Conservation (phyloP, 2,329 filamentous ascomycete genomes). For the Nemania sp. region DNA sequence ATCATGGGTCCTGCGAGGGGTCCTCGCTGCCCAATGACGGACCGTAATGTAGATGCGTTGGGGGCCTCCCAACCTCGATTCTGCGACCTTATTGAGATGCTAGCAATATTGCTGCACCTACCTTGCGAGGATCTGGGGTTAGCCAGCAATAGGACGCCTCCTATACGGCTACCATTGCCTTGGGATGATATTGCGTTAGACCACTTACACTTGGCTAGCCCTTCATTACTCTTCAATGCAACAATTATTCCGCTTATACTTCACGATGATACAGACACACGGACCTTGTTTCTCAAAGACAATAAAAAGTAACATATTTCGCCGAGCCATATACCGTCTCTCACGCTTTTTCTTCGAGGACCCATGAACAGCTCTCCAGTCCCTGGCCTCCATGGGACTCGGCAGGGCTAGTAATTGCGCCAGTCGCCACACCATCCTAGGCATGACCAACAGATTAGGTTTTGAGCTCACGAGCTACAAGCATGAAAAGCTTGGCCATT, state of each 20-base stretch:
- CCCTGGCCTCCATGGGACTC: conserved; percentile 13
- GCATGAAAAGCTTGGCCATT: conserved; percentile 27
- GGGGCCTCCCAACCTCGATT: conserved; percentile 33
- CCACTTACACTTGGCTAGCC: conserved; percentile 5
- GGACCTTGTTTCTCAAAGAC: neutral
- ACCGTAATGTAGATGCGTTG: conserved; percentile 16
- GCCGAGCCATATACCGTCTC: conserved; percentile 5
- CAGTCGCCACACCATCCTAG: conserved; percentile 31
- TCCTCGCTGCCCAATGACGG: conserved; percentile 30
- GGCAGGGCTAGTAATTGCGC: conserved; percentile 21
- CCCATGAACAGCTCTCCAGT: conserved; percentile 10
- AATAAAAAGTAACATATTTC: neutral
- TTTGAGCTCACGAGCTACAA: conserved; percentile 25
- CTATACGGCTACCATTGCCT: conserved; percentile 39
- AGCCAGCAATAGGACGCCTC: conserved; percentile 37
- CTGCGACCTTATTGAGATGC: conserved; percentile 33
- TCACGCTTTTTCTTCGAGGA: neutral
- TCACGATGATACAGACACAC: conserved; percentile 3
- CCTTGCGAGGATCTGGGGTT: conserved; percentile 39
- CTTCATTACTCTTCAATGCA: conserved; percentile 9
- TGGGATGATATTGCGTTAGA: conserved; percentile 34
- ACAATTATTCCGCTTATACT: conserved; percentile 16
- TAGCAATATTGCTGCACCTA: conserved; percentile 35
- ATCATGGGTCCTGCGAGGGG: conserved; percentile 25
- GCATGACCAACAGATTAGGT: conserved; percentile 31